Percentiles rank a stretch among this genome's conserved stretches.
Evolutionary conservation across 108 stramenopile species (phyloP).

Genomic region (Cyclotella baltica): DNA sequence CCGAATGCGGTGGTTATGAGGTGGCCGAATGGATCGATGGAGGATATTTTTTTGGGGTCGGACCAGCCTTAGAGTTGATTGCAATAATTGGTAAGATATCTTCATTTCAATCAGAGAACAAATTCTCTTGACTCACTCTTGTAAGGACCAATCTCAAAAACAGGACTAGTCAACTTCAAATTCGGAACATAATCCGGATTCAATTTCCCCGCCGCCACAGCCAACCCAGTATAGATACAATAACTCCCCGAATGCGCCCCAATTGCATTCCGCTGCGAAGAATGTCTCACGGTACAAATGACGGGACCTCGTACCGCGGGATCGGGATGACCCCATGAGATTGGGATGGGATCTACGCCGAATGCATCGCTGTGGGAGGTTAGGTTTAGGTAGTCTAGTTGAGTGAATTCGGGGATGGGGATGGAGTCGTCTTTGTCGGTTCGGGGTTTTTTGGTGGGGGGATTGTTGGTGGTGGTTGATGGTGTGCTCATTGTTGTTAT

Average conservation of each 20-base stretch:
- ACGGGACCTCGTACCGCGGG: conserved; percentile 92
- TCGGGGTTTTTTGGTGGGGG: conserved; percentile 32
- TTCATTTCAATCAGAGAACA: too few species aligned
- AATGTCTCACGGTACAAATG: conserved; percentile 94
- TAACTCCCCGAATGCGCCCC: conserved; percentile 97
- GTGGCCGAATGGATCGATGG: conserved; percentile 98
- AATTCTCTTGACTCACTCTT: too few species aligned
- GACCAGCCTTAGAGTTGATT: too few species aligned
- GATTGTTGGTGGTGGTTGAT: background rate
- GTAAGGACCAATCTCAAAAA: conserved; percentile 95
- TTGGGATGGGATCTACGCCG: conserved; percentile 92
- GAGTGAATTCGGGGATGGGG: conserved; percentile 64
- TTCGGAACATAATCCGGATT: conserved; percentile 96
- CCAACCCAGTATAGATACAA: conserved; percentile 97
- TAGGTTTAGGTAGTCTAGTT: conserved; percentile 83
- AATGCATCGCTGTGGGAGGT: conserved; percentile 92
- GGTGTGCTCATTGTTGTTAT: conserved; percentile 23
- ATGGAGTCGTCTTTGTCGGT: conserved; percentile 42
- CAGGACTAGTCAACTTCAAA: conserved; percentile 90
- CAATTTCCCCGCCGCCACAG: conserved; percentile 95
- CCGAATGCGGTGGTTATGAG: conserved; percentile 80
- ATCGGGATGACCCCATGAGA: conserved; percentile 93
- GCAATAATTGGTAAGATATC: too few species aligned
- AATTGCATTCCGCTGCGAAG: conserved; percentile 95
- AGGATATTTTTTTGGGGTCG: conserved; percentile 94